Conservation (phyloP, 2,329 filamentous ascomycete species). For the Bipolaris sorokiniana region DNA sequence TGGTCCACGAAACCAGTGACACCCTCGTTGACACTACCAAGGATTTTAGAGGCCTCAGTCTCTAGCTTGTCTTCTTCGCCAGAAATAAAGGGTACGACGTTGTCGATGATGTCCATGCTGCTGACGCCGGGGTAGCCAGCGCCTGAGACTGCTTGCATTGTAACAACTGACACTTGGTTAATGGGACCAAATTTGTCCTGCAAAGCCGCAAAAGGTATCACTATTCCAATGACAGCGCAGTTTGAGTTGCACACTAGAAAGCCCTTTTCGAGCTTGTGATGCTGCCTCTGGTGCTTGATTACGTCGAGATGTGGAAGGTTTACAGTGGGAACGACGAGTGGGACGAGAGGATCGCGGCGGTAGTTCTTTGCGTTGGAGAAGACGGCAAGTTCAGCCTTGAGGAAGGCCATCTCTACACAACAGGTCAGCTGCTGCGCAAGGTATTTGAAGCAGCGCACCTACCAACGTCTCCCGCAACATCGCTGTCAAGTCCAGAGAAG, state of each 20-base stretch:
- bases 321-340: constrained; percentile 92
- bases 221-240: constrained; percentile 94
- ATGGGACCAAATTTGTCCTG: constrained; percentile 84
- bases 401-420: constrained; percentile 77
- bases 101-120: constrained; percentile 94
- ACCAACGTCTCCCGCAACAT: constrained; percentile 92
- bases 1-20: constrained; percentile 80
- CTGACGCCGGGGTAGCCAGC: constrained; percentile 90
- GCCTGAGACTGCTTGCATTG: constrained; percentile 92
- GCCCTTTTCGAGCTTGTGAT: constrained; percentile 76
- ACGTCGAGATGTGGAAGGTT: constrained; percentile 87
- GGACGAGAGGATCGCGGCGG: constrained; percentile 85
- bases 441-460: constrained; percentile 35
- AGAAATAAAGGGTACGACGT: constrained; percentile 90
- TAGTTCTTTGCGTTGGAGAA: constrained; percentile 99
- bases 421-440: constrained; percentile 1
- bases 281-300: constrained; percentile 83
- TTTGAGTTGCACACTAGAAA: constrained; percentile 98
- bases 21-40: constrained; percentile 74
- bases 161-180: constrained; percentile 81
- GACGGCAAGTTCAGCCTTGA: constrained; percentile 84
- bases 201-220: constrained; percentile 91
- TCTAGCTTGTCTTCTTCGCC: constrained; percentile 97
- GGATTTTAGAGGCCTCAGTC: constrained; percentile 92
- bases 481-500: constrained; percentile 90